phyloP scores from a whole-genome alignment of 257 asterid species.

The Ballota nigra region DNA sequence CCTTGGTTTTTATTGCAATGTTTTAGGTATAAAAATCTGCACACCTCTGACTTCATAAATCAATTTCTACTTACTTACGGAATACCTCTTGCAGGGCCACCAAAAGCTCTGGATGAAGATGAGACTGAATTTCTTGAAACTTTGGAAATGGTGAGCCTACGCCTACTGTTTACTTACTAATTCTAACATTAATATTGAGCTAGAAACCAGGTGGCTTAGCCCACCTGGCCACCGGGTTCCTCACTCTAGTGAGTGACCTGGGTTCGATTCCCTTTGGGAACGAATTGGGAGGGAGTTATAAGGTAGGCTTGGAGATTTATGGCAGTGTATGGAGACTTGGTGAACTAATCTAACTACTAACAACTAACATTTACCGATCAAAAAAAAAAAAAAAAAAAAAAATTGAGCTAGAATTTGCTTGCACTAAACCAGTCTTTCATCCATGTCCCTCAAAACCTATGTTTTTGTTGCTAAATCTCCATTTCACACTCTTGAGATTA shows the following conservation, averaged over 20 bases:
- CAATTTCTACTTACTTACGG: not conserved
- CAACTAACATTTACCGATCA: too few species aligned
- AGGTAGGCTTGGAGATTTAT: too few species aligned
- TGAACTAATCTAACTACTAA: too few species aligned
- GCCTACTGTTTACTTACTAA: conserved; percentile 10
- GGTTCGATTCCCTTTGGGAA: too few species aligned
- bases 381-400: too few species aligned
- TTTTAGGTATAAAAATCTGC: not conserved
- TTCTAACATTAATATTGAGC: not conserved
- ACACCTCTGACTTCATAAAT: not conserved
- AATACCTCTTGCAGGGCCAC: conserved; percentile 66
- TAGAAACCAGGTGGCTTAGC: too few species aligned
- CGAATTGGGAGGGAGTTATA: too few species aligned
- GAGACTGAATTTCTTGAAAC: conserved; percentile 92
- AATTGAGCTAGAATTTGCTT: conserved; percentile 4
- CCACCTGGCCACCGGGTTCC: too few species aligned
- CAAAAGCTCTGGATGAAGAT: conserved; percentile 96
- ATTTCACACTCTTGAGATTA: not conserved
- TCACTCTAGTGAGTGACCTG: too few species aligned
- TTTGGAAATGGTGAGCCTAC: conserved; percentile 61
- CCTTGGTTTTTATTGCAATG: conserved; percentile 3
- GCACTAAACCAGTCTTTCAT: conserved; percentile 10
- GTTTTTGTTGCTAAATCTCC: conserved; percentile 12
- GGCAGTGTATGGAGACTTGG: too few species aligned
- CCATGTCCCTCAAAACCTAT: not conserved